A percentile compares a stretch with the other conserved stretches of the same genome.
These are phyloP conservation scores for Gymnopilus dilepis DNA, from an alignment of 768 basidiomycete species.

Conservation along the genomic window DNA sequence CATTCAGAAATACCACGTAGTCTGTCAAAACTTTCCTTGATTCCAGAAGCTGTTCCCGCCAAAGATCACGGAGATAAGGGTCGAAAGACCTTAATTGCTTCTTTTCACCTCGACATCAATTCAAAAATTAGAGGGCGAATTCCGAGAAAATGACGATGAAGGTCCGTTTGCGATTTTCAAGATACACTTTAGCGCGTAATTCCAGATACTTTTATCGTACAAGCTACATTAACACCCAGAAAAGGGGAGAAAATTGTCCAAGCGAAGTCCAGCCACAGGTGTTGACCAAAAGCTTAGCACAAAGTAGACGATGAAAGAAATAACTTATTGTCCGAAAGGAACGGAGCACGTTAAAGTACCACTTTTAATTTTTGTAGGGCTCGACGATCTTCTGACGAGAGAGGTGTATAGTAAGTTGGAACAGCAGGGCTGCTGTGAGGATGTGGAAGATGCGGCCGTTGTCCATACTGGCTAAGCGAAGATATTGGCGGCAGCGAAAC, in stretches of 20 bases:
- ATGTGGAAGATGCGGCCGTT: conserved; percentile 31
- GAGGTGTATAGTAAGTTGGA: conserved; percentile 40
- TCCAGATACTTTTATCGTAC: background rate
- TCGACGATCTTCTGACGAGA: conserved; percentile 62
- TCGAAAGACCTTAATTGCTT: conserved; percentile 37
- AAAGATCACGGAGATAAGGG: conserved; percentile 32
- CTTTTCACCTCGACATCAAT: conserved; percentile 28
- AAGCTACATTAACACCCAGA: background rate
- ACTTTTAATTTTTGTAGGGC: conserved; percentile 63
- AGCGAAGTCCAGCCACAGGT: background rate
- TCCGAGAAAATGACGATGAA: conserved; percentile 19
- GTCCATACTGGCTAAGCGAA: conserved; percentile 26
- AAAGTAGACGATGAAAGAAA: background rate
- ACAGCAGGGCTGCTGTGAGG: conserved; percentile 27
- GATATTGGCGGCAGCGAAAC: conserved; percentile 35
- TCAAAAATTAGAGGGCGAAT: background rate
- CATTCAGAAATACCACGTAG: conserved; percentile 3
- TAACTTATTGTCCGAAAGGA: background rate
- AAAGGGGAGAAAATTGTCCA: background rate
- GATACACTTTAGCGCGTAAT: background rate
- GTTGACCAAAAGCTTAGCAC: background rate
- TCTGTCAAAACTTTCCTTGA: background rate
- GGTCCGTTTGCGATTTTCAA: background rate
- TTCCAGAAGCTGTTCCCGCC: conserved; percentile 21
- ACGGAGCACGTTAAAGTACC: conserved; percentile 39